Base-by-base conservation (phyloP, 192 early-diverging fungal species). In the Coemansia sp. region DNA sequence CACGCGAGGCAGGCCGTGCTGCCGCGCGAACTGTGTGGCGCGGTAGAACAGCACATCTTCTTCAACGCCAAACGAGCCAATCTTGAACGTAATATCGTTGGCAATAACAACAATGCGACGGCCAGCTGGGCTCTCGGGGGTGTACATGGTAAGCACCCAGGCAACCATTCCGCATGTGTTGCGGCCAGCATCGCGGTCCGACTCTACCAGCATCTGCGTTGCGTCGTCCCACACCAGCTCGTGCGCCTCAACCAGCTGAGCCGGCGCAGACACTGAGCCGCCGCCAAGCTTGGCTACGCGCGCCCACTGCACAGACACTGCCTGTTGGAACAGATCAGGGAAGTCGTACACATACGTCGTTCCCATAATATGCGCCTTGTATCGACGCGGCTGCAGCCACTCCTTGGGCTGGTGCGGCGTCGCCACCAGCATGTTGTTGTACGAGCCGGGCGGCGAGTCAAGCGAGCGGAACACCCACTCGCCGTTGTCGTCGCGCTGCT, bases 341-440 rank as follows among this genome's bases (percentile, higher is more conserved):
- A 98, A 99, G 73, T 99, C 97, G 75, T 99, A 99, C 26, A 98
- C 93, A 63, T 97, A 99, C 11, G 95, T 97, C 3, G 97, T 99
- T 59, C 94, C 95, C 88, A 97, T 90, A 57, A 98, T 82, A 65
- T 99, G 97, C 36, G 97, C 95, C 86, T 95, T 94, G 86, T 95
- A 95, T 67, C 97, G 91, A 49, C 92, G 90, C 53, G 95, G 94
- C 82, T 97, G 95, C 65, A 99, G 88, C 84, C 90, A 87, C 75
- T 95, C 94, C 85, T 97, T 98, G 60, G 92, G 92, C 57, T 93
- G 87, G 66, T 98, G 94, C 71, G 90, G 90, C 52, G 89, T 88
- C 25, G 83, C 75, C 22, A 94, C 91, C 22, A 89, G 87, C 72
- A 89, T 86, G 36, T 90, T 83, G 69, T 98, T 93, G 72, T 93